These are phyloP conservation scores for Tetragonia tetragonoides DNA, from an alignment of 148 eudicot genomes.

Conservation along the genomic window DNA sequence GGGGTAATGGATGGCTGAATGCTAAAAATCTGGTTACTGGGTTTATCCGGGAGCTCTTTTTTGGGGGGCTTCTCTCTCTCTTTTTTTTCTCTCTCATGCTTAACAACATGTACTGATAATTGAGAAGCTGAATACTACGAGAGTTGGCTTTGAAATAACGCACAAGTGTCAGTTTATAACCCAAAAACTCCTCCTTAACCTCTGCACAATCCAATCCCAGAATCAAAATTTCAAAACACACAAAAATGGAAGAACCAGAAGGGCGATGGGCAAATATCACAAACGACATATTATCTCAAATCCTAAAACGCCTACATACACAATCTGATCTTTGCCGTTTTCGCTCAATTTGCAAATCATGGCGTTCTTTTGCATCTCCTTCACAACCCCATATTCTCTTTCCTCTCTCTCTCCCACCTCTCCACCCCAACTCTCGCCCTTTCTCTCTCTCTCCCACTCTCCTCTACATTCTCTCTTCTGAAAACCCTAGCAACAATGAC, in stretches of 20 bases:
- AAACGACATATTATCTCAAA: conserved; percentile 19
- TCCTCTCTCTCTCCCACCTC: conserved; percentile 28
- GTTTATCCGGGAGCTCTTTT: no score
- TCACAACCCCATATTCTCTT: conserved; percentile 7
- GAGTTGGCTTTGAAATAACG: no score
- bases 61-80: no score
- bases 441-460: conserved; percentile 22
- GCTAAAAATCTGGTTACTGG: no score
- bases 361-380: conserved; percentile 22
- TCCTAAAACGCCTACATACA: conserved; percentile 18
- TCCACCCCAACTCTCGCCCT: conserved; percentile 1
- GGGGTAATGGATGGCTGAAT: no score
- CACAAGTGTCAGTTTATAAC: no score
- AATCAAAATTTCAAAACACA: no score
- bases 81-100: no score
- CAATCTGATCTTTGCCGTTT: conserved; percentile 22
- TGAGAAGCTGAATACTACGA: no score
- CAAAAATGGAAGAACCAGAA: conserved; percentile 9
- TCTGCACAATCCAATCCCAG: no score
- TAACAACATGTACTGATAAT: no score
- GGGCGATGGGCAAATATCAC: conserved; percentile 23
- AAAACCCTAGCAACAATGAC: not conserved
- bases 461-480: conserved; percentile 18
- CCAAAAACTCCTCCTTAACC: no score
- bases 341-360: conserved; percentile 32